Evolutionary conservation across 441 rosid genomes (phyloP).

Genomic region (Lagerstroemia fauriei): DNA sequence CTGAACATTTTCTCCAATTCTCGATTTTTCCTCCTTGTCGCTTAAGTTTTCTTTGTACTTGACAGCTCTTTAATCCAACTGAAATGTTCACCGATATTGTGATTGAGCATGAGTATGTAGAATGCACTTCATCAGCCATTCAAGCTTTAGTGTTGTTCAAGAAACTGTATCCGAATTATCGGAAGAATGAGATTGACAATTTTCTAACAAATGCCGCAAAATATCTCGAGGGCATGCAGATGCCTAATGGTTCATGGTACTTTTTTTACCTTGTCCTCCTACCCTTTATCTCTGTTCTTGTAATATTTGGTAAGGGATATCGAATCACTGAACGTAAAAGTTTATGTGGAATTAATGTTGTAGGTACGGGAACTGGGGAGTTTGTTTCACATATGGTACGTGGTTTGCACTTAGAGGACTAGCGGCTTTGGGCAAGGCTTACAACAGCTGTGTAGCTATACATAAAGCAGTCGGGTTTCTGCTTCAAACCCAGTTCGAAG

Average conservation of each 20-base stretch:
- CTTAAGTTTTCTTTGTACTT: background rate
- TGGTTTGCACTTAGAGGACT: slow-evolving; percentile 33
- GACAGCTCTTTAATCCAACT: slow-evolving; percentile 66
- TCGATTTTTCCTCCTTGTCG: background rate
- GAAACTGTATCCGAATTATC: slow-evolving; percentile 1
- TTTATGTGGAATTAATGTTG: background rate
- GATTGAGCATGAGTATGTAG: slow-evolving; percentile 47
- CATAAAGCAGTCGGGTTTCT: slow-evolving; percentile 64
- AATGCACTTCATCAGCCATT: background rate
- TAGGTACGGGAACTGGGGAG: slow-evolving; percentile 33
- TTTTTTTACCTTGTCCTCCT: background rate
- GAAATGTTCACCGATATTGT: slow-evolving; percentile 67
- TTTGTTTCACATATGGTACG: slow-evolving; percentile 30
- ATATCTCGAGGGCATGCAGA: slow-evolving; percentile 24
- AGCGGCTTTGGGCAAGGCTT: slow-evolving; percentile 25
- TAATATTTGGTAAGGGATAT: background rate
- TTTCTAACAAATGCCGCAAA: slow-evolving; percentile 4
- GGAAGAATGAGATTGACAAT: slow-evolving; percentile 26
- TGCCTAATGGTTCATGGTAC: slow-evolving; percentile 21
- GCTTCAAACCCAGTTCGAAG: slow-evolving; percentile 43
- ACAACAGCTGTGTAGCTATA: slow-evolving; percentile 32
- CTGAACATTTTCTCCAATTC: background rate
- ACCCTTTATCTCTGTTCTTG: background rate
- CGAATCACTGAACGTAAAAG: background rate
- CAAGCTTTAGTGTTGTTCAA: slow-evolving; percentile 9